phyloP scores from a whole-genome alignment of 2,329 filamentous ascomycete species.

The Sordariomycetes sp. region DNA sequence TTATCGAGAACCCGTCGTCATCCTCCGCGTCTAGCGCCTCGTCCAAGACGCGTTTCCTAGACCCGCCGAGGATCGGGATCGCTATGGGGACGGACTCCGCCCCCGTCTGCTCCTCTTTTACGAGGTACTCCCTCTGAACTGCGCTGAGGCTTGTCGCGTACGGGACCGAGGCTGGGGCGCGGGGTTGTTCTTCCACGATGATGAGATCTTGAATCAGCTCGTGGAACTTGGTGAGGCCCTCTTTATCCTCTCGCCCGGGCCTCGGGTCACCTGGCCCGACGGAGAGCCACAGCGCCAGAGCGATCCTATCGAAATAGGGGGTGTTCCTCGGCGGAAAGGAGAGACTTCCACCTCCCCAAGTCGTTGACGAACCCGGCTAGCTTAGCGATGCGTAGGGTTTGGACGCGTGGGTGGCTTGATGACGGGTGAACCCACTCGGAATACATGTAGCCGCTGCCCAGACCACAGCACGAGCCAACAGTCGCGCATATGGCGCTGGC shows the following conservation, averaged over 20 bases:
- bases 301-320: constrained; percentile 12
- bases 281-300: constrained; percentile 11
- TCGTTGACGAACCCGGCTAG: constrained; percentile 12
- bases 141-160: constrained; percentile 6
- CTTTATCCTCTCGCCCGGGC: neutral
- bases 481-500: constrained; percentile 7
- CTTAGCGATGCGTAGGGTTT: neutral
- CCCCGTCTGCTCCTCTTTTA: neutral
- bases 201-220: constrained; percentile 12
- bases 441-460: constrained; percentile 4
- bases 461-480: neutral
- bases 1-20: constrained; percentile 1
- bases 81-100: neutral
- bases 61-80: neutral
- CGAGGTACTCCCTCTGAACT: constrained; percentile 5
- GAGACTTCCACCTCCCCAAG: constrained; percentile 12
- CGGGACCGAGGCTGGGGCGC: neutral
- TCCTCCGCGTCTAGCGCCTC: neutral
- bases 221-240: constrained; percentile 9
- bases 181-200: constrained; percentile 4
- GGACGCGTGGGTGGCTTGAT: neutral
- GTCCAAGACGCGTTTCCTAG: neutral
- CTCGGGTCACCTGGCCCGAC: neutral
- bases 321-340: constrained; percentile 8
- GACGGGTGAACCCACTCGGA: too few species aligned